phyloP scores from a whole-genome alignment of 179 eudicot species.

The Actinidia arguta region DNA sequence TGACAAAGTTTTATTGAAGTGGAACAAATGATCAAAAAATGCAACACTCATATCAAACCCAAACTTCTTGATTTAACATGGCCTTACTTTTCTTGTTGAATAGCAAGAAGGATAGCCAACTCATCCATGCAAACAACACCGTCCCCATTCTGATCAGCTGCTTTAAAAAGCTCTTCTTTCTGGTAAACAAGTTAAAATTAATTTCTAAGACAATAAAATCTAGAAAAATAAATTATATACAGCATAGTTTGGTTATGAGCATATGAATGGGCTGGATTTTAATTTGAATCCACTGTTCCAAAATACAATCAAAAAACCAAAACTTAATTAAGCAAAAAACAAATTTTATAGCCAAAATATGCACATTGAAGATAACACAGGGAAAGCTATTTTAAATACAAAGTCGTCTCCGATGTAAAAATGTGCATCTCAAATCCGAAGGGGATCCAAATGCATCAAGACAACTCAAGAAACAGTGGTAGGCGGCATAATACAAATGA shows the following conservation, averaged over 20 bases:
- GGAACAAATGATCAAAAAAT: slow-evolving; percentile 3
- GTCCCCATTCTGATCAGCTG: slow-evolving; percentile 86
- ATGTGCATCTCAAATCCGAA: slow-evolving; percentile 1
- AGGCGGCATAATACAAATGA: neutral
- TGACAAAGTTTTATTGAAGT: neutral
- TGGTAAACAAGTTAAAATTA: slow-evolving; percentile 29
- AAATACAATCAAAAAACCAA: neutral
- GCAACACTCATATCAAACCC: slow-evolving; percentile 7
- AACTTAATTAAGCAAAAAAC: neutral
- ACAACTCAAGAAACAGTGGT: neutral
- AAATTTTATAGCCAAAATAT: neutral
- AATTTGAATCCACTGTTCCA: neutral
- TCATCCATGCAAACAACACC: slow-evolving; percentile 91
- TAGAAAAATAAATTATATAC: neutral
- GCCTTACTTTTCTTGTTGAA: slow-evolving; percentile 84
- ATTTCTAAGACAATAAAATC: neutral
- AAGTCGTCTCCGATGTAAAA: neutral
- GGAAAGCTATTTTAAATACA: neutral
- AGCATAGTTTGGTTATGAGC: neutral
- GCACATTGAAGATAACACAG: neutral
- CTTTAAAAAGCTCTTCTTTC: slow-evolving; percentile 94
- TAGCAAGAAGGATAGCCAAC: slow-evolving; percentile 84
- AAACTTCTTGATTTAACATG: neutral
- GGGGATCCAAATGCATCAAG: neutral
- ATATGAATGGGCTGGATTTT: neutral